A percentile compares a stretch with the other conserved stretches of the same genome.
Conservation (phyloP, 768 basidiomycete genomes). For the Tremella fuciformis region DNA sequence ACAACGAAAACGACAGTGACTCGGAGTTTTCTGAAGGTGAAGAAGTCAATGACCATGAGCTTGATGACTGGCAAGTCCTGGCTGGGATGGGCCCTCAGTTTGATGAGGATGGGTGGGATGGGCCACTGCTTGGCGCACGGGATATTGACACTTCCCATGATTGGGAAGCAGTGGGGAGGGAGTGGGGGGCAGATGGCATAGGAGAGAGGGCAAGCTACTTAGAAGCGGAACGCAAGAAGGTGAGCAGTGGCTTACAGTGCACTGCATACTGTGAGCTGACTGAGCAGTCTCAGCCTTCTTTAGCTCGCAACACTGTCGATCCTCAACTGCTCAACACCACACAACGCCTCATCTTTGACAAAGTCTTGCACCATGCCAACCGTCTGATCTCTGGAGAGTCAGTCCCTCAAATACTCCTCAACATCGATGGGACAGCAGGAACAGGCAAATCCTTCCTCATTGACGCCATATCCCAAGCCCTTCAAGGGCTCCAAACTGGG, state of each 20-base stretch:
- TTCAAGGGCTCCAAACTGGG: background rate
- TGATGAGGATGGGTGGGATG: too few relatives aligned
- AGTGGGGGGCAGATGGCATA: background rate
- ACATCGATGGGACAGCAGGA: too few relatives aligned
- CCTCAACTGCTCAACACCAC: background rate
- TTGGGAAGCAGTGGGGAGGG: background rate
- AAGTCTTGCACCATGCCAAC: background rate
- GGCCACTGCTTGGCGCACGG: too few relatives aligned
- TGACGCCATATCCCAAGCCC: constrained; percentile 9
- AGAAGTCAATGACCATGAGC: too few relatives aligned
- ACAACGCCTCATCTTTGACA: background rate
- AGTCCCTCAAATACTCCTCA: background rate
- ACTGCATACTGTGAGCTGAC: too few relatives aligned
- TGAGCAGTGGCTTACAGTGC: background rate
- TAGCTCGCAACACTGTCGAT: too few relatives aligned
- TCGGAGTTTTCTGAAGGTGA: too few relatives aligned
- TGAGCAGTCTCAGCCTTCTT: too few relatives aligned
- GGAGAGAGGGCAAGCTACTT: background rate
- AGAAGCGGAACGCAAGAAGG: background rate
- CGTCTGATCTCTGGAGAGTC: background rate
- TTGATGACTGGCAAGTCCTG: too few relatives aligned
- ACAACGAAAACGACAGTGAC: background rate
- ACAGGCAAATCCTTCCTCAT: constrained; percentile 11
- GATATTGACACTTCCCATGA: too few relatives aligned
- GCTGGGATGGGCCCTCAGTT: too few relatives aligned